Conservation (phyloP, 768 basidiomycete species). For the Boletus pseudo-olivaceus region DNA sequence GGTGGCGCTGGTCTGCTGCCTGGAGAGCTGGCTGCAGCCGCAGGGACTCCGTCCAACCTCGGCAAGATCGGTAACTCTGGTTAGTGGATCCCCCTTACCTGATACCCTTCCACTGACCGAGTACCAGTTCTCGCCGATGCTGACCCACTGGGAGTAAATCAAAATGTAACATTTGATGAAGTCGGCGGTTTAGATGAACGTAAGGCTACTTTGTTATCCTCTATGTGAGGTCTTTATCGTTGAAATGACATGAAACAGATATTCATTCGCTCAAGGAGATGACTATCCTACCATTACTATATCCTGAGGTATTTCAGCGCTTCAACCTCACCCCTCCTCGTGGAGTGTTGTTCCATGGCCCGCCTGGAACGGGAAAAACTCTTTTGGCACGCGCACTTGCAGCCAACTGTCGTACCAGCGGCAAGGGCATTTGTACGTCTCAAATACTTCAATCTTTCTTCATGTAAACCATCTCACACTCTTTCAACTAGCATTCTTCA, state of each 20-base stretch:
- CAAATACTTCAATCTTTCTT: neutral
- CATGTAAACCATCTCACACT: neutral
- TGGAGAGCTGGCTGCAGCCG: constrained; percentile 55
- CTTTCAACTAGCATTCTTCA: constrained; percentile 82
- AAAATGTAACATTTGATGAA: constrained; percentile 92
- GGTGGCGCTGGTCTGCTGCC: constrained; percentile 57
- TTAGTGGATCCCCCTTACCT: constrained; percentile 30
- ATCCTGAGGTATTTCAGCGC: constrained; percentile 94
- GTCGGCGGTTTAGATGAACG: constrained; percentile 95
- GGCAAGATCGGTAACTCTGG: constrained; percentile 82
- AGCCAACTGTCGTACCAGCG: constrained; percentile 83
- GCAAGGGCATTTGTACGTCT: constrained; percentile 81
- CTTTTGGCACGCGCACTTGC: constrained; percentile 91
- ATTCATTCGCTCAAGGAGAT: constrained; percentile 98
- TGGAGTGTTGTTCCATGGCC: constrained; percentile 96
- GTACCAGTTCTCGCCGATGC: constrained; percentile 81
- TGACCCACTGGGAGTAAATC: constrained; percentile 91
- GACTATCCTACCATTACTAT: constrained; percentile 91
- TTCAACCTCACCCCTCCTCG: constrained; percentile 94
- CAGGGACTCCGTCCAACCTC: constrained; percentile 79
- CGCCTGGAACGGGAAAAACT: constrained; percentile 98
- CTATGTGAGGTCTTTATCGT: neutral
- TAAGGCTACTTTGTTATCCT: constrained; percentile 35
- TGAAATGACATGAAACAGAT: constrained; percentile 44
- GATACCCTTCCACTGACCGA: constrained; percentile 11